Conservation (phyloP, 805 yeast species). For the Trichomonascus vanleenenianus region DNA sequence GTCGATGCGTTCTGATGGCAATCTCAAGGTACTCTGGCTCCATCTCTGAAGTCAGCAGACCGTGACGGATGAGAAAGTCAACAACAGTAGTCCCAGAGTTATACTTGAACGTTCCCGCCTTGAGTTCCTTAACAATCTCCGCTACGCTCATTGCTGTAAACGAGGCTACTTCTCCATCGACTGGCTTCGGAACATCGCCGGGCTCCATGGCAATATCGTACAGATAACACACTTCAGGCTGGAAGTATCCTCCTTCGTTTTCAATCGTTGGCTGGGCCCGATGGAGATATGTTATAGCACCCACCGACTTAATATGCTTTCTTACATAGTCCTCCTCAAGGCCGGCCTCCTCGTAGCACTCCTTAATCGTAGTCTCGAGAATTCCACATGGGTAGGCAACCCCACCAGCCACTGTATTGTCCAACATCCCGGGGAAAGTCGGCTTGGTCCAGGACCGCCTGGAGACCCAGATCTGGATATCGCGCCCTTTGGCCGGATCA, state of each 20-base stretch:
- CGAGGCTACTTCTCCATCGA: slow-evolving; percentile 69
- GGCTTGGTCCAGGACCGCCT: slow-evolving; percentile 67
- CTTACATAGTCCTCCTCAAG: slow-evolving; percentile 45
- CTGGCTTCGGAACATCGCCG: slow-evolving; percentile 43
- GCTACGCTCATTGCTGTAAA: slow-evolving; percentile 57
- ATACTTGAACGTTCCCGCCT: slow-evolving; percentile 68
- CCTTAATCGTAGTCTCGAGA: slow-evolving; percentile 74
- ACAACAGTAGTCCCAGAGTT: slow-evolving; percentile 75
- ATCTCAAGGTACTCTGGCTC: slow-evolving; percentile 65
- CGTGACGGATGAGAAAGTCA: slow-evolving; percentile 85
- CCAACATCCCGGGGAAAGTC: slow-evolving; percentile 86
- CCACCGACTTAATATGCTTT: slow-evolving; percentile 41
- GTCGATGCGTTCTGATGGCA: slow-evolving; percentile 53
- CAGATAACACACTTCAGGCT: slow-evolving; percentile 81
- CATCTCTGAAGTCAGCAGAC: slow-evolving; percentile 53
- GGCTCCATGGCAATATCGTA: slow-evolving; percentile 60
- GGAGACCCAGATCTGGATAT: slow-evolving; percentile 61
- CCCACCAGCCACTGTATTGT: slow-evolving; percentile 95
- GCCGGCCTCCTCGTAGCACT: slow-evolving; percentile 88
- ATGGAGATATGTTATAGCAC: slow-evolving; percentile 55
- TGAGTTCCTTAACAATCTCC: slow-evolving; percentile 46
- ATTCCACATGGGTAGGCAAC: slow-evolving; percentile 72
- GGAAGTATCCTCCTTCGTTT: slow-evolving; percentile 51
- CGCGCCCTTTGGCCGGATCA: slow-evolving; percentile 34
- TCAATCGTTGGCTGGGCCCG: slow-evolving; percentile 26